phyloP scores from a whole-genome alignment of 2,329 filamentous ascomycete species.

The Fusarium multiceps region DNA sequence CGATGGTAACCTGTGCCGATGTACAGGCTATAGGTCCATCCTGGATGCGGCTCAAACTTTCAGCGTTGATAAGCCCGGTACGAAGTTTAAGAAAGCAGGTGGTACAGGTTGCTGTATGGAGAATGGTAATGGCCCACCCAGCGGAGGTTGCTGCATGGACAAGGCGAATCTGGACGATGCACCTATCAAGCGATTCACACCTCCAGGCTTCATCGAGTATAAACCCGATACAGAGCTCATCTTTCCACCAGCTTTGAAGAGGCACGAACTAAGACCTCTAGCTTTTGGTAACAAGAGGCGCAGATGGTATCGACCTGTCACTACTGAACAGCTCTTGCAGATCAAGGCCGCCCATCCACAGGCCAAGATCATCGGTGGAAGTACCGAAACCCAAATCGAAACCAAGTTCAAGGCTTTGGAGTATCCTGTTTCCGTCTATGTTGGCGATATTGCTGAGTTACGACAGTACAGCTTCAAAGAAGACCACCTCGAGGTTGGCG shows the following conservation, averaged over 20 bases:
- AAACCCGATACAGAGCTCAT: conserved; percentile 94
- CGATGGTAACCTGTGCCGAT: conserved; percentile 94
- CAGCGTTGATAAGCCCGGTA: conserved; percentile 63
- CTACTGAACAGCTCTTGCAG: conserved; percentile 85
- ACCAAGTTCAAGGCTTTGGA: conserved; percentile 97
- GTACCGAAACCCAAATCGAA: conserved; percentile 97
- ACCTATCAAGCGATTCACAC: conserved; percentile 76
- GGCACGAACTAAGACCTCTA: conserved; percentile 82
- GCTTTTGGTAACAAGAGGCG: conserved; percentile 95
- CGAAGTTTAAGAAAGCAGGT: conserved; percentile 57
- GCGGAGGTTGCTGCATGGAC: conserved; percentile 76
- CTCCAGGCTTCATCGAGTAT: conserved; percentile 93
- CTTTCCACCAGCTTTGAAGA: conserved; percentile 86
- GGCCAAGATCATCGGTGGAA: conserved; percentile 94
- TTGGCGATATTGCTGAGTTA: conserved; percentile 92
- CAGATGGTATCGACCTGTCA: conserved; percentile 91
- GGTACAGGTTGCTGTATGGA: conserved; percentile 79
- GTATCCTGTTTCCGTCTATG: conserved; percentile 89
- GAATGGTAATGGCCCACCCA: conserved; percentile 57
- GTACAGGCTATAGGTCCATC: conserved; percentile 94
- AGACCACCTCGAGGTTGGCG: conserved; percentile 88
- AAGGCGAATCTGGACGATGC: conserved; percentile 61
- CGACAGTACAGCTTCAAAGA: conserved; percentile 83
- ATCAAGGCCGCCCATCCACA: conserved; percentile 88
- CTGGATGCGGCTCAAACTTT: conserved; percentile 95